These are phyloP conservation scores for Lipomyces yamanashiensis DNA, from an alignment of 805 yeast genomes.

Conservation along the genomic window DNA sequence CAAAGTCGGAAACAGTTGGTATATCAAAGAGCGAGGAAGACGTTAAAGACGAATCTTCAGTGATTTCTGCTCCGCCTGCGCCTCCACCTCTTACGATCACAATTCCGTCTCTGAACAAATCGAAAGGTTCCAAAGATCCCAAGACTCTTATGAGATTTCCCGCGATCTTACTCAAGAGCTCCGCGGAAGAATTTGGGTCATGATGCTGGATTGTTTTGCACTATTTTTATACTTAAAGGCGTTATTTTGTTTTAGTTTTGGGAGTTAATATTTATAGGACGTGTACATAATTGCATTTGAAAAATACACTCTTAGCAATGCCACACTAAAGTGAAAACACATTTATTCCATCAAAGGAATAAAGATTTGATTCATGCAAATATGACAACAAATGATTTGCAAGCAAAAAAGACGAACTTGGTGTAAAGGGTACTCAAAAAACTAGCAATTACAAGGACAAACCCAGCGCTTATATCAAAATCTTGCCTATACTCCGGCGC, in stretches of 20 bases:
- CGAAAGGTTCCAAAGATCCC: constrained; percentile 7
- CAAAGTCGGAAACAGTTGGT: background rate
- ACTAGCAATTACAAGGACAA: background rate
- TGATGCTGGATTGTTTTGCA: background rate
- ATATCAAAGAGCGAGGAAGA: background rate
- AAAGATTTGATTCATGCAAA: constrained; percentile 4
- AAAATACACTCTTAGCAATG: too few species aligned
- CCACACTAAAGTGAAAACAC: background rate
- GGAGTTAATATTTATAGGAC: background rate
- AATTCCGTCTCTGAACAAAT: constrained; percentile 26
- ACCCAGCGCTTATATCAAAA: background rate
- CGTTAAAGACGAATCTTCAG: background rate
- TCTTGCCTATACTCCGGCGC: background rate
- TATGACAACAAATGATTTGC: background rate
- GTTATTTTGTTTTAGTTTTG: background rate
- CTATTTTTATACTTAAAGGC: background rate
- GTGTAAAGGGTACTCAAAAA: constrained; percentile 7
- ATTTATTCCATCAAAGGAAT: constrained; percentile 12
- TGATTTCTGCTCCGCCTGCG: constrained; percentile 27
- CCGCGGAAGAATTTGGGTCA: constrained; percentile 19
- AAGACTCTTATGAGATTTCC: constrained; percentile 21
- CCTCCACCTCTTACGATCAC: constrained; percentile 34
- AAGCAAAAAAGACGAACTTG: background rate
- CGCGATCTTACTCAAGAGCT: constrained; percentile 17
- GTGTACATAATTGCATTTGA: background rate